A percentile compares a stretch with the other conserved stretches of the same genome.
Evolutionary conservation across 2,329 filamentous ascomycete species (phyloP).

Genomic region (Hymenotorrendiella dingleyae): DNA sequence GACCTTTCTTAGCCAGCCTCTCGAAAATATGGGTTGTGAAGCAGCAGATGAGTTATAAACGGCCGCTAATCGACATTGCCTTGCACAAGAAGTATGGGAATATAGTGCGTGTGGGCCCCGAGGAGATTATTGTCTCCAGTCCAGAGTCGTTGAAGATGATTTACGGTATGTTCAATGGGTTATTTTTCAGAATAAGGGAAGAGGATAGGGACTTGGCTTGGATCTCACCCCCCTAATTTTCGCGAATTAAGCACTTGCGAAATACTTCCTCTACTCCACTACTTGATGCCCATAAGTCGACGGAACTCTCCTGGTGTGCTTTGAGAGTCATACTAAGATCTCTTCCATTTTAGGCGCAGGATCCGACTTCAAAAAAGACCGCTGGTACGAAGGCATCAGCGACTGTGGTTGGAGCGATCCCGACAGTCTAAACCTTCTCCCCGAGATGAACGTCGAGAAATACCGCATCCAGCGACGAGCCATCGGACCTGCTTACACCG

Average conservation of each 20-base stretch:
- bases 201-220: too few species aligned
- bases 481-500: conserved; percentile 12
- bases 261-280: too few species aligned
- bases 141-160: conserved; percentile 27
- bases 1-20: conserved; percentile 40
- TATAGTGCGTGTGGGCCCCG: conserved; percentile 43
- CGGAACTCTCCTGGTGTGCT: too few species aligned
- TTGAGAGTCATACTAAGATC: too few species aligned
- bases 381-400: conserved; percentile 9
- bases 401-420: conserved; percentile 5
- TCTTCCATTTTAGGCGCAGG: conserved; percentile 9
- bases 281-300: too few species aligned
- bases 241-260: too few species aligned
- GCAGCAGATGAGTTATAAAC: conserved; percentile 16
- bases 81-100: conserved; percentile 42
- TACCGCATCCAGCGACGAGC: conserved; percentile 11
- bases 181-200: too few species aligned
- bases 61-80: conserved; percentile 9
- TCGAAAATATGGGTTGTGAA: conserved; percentile 39
- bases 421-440: conserved; percentile 8
- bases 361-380: conserved; percentile 9
- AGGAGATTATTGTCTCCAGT: conserved; percentile 42
- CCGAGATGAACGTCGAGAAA: conserved; percentile 13
- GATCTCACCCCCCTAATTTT: too few species aligned
- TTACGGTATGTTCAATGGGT: conserved; percentile 12